These are phyloP conservation scores for Hortiboletus campestris DNA, from an alignment of 768 basidiomycete species.

Conservation along the genomic window DNA sequence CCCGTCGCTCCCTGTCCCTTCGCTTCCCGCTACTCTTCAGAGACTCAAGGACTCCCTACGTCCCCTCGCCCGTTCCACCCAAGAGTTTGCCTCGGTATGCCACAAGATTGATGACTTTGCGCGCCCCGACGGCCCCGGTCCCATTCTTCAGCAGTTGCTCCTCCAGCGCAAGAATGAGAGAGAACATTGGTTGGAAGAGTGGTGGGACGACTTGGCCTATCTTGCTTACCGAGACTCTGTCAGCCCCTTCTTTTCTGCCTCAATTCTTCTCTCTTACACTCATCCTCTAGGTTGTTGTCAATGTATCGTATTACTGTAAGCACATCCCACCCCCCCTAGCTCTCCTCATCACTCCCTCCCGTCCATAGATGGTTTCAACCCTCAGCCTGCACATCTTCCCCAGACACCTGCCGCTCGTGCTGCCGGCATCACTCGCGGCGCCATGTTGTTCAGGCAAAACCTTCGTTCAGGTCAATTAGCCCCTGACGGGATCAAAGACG, in stretches of 20 bases:
- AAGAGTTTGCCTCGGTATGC: slow-evolving; percentile 54
- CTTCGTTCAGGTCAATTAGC: slow-evolving; percentile 63
- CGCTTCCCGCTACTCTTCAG: slow-evolving; percentile 60
- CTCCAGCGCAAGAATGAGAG: slow-evolving; percentile 51
- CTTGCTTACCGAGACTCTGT: slow-evolving; percentile 85
- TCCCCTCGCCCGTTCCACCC: slow-evolving; percentile 66
- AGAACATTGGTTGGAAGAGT: slow-evolving; percentile 85
- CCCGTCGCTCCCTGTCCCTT: slow-evolving; percentile 73
- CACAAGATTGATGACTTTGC: slow-evolving; percentile 70
- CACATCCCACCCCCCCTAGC: background rate
- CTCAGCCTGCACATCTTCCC: slow-evolving; percentile 58
- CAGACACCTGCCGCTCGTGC: slow-evolving; percentile 64
- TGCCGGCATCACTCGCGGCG: slow-evolving; percentile 65
- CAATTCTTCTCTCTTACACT: background rate
- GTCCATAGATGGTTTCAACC: slow-evolving; percentile 72
- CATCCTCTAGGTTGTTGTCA: slow-evolving; percentile 65
- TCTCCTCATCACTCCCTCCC: slow-evolving; percentile 7
- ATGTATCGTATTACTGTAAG: slow-evolving; percentile 93
- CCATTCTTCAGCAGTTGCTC: slow-evolving; percentile 63
- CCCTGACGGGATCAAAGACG: slow-evolving; percentile 67
- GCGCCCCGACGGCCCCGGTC: slow-evolving; percentile 38
- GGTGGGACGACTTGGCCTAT: slow-evolving; percentile 91
- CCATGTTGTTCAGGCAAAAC: slow-evolving; percentile 70
- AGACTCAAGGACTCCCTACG: slow-evolving; percentile 68
- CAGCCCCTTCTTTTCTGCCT: slow-evolving; percentile 21